Evolutionary conservation across 225 moss, liverwort and hornwort species (phyloP).

Genomic region (Bryum argenteum): DNA sequence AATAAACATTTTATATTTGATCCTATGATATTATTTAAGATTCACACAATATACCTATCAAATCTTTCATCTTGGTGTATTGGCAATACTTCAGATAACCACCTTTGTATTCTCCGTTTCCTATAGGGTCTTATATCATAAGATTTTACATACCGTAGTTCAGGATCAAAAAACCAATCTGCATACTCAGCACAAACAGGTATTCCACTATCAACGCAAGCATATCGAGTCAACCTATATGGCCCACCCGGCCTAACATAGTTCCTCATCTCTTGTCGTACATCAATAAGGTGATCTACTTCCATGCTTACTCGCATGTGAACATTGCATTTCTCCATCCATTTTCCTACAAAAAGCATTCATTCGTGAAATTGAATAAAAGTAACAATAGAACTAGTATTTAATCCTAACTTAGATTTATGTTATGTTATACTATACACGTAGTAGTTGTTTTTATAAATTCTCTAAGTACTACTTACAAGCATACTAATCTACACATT

Average conservation of each 20-base stretch:
- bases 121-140: slow-evolving; percentile 35
- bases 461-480: too few relatives aligned
- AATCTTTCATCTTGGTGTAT: slow-evolving; percentile 28
- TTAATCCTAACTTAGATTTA: too few relatives aligned
- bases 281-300: slow-evolving; percentile 15
- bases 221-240: background rate
- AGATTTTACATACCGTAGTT: slow-evolving; percentile 32
- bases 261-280: background rate
- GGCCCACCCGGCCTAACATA: slow-evolving; percentile 24
- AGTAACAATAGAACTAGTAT: too few relatives aligned
- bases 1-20: too few relatives aligned
- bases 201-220: background rate
- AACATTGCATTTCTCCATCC: slow-evolving; percentile 29
- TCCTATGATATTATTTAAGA: too few relatives aligned
- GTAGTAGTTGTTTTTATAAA: too few relatives aligned
- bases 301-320: slow-evolving; percentile 18
- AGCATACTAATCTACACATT: too few relatives aligned
- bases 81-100: slow-evolving; percentile 38
- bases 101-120: slow-evolving; percentile 37
- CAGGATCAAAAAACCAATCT: slow-evolving; percentile 29
- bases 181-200: background rate
- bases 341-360: background rate
- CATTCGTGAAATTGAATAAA: too few relatives aligned
- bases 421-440: too few relatives aligned
- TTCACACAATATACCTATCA: slow-evolving; percentile 13